These are phyloP conservation scores for Aspergillus sp. DNA, from an alignment of 2,329 filamentous ascomycete species.

Conservation along the genomic window DNA sequence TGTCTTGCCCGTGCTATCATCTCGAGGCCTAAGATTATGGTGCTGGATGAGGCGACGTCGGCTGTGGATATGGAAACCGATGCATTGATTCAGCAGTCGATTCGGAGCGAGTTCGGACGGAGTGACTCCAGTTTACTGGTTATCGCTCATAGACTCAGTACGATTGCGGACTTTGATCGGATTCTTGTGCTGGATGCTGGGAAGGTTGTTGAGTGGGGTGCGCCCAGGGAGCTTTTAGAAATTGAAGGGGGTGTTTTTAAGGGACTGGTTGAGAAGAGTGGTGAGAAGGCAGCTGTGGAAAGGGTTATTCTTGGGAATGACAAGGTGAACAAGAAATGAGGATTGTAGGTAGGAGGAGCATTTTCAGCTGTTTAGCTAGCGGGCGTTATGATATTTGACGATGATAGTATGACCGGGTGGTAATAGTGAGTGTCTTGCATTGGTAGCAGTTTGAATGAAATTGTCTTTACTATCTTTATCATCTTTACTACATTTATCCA, in stretches of 20 bases:
- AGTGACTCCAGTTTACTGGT: slow-evolving; percentile 66
- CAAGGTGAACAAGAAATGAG: not conserved
- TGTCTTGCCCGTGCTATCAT: slow-evolving; percentile 54
- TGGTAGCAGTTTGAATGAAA: not conserved
- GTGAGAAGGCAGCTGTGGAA: slow-evolving; percentile 19
- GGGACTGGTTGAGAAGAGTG: slow-evolving; percentile 51
- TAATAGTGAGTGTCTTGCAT: not conserved
- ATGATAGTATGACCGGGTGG: not conserved
- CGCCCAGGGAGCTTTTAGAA: slow-evolving; percentile 62
- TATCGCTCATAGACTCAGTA: slow-evolving; percentile 51
- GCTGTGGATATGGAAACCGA: slow-evolving; percentile 79
- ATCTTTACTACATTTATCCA: too few relatives aligned
- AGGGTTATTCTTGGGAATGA: slow-evolving; percentile 15
- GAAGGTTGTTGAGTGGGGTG: slow-evolving; percentile 65
- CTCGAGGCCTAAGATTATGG: slow-evolving; percentile 71
- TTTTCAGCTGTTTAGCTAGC: not conserved
- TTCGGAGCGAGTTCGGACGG: slow-evolving; percentile 65
- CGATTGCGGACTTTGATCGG: slow-evolving; percentile 74
- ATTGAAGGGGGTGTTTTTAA: slow-evolving; percentile 54
- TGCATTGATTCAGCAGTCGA: slow-evolving; percentile 69
- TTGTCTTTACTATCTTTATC: too few relatives aligned
- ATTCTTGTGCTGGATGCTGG: slow-evolving; percentile 72
- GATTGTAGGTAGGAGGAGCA: not conserved
- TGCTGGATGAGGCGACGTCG: slow-evolving; percentile 76
- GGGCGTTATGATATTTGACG: not conserved